These are phyloP conservation scores for Metschnikowia reukaufii DNA, from an alignment of 805 yeast species.

Conservation along the genomic window DNA sequence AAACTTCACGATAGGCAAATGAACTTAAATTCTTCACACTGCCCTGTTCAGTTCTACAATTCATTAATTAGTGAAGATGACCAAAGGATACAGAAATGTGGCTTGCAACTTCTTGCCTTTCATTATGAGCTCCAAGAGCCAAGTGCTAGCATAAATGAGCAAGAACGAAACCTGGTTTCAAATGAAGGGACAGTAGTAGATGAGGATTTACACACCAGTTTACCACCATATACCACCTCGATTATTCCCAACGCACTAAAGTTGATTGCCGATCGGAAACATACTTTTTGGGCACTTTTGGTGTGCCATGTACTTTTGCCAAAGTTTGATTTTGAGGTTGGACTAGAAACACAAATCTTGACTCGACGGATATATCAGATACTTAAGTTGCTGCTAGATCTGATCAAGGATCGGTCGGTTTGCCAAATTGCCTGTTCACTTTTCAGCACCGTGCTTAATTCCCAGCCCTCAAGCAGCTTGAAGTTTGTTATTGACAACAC, in stretches of 20 bases:
- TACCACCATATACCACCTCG: neutral
- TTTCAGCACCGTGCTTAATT: conserved; percentile 18
- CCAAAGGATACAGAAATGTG: conserved; percentile 16
- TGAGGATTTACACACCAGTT: no score
- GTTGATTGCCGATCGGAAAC: conserved; percentile 7
- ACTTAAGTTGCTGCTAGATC: conserved; percentile 36
- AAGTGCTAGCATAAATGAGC: neutral
- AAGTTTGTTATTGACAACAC: conserved; percentile 35
- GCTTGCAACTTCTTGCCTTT: conserved; percentile 32
- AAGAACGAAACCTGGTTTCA: neutral
- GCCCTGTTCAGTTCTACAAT: conserved; percentile 24
- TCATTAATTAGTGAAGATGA: conserved; percentile 25
- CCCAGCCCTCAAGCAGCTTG: conserved; percentile 13
- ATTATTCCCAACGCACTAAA: conserved; percentile 1
- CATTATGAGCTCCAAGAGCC: conserved; percentile 17
- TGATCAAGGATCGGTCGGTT: conserved; percentile 31
- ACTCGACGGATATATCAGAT: conserved; percentile 19
- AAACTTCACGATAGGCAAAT: conserved; percentile 14
- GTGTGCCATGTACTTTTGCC: conserved; percentile 15
- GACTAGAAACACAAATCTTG: neutral
- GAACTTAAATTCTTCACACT: conserved; percentile 6
- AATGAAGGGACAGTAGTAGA: conserved; percentile 1
- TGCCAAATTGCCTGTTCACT: conserved; percentile 33
- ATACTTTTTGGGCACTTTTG: conserved; percentile 28
- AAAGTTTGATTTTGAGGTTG: neutral